These are phyloP conservation scores for Trichosporon asahii DNA, from an alignment of 1,284 basidiomycete genomes.

Conservation along the genomic window DNA sequence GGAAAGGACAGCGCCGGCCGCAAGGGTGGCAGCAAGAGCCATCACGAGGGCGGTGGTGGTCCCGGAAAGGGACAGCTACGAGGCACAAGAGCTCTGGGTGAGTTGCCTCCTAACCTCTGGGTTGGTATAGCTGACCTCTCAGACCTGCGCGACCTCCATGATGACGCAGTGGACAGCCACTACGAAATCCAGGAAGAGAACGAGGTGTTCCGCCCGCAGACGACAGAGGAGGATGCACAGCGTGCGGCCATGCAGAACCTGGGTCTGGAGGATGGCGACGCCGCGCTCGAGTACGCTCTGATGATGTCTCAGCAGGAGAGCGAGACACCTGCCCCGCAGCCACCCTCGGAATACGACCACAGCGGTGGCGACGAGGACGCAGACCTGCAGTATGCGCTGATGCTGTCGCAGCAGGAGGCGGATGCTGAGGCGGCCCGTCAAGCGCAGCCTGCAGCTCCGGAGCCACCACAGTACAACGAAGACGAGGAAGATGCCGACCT, in stretches of 20 bases:
- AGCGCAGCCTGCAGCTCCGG: background rate
- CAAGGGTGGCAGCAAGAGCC: constrained; percentile 18
- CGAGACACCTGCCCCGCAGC: background rate
- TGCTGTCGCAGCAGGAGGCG: constrained; percentile 38
- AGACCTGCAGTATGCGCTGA: constrained; percentile 42
- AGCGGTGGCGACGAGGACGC: constrained; percentile 29
- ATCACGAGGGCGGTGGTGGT: constrained; percentile 17
- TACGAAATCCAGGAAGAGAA: constrained; percentile 33
- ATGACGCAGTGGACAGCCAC: constrained; percentile 34
- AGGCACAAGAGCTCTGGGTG: constrained; percentile 28
- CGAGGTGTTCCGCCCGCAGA: constrained; percentile 20
- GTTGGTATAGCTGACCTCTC: background rate
- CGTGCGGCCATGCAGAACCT: constrained; percentile 34
- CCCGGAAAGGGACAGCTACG: constrained; percentile 28
- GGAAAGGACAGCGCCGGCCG: constrained; percentile 30
- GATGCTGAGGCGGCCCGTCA: background rate
- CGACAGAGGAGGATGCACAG: constrained; percentile 27
- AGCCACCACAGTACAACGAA: background rate
- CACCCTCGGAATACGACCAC: background rate
- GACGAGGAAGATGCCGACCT: constrained; percentile 34
- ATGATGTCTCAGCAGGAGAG: constrained; percentile 40
- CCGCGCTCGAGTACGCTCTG: constrained; percentile 43
- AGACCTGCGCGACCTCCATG: constrained; percentile 39
- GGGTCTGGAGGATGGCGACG: constrained; percentile 41
- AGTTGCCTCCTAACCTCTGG: background rate